Conservation (phyloP, 345 rosid species). For the Triadica sebifera region DNA sequence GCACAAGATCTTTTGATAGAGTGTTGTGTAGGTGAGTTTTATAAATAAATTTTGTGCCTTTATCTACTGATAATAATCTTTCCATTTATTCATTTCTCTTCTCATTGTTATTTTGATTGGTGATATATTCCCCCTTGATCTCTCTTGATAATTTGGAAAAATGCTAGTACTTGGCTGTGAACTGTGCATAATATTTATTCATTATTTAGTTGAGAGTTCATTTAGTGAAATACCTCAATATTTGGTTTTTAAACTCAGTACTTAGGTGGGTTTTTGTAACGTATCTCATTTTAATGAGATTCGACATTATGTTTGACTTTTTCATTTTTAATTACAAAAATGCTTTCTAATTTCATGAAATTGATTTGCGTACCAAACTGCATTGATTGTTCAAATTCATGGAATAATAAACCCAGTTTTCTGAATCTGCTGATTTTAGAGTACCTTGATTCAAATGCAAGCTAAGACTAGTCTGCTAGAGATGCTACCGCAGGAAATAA, state of each 20-base stretch:
- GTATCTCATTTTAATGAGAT: neutral
- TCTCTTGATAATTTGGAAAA: neutral
- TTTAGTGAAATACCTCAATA: neutral
- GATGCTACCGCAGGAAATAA: neutral
- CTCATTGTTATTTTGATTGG: neutral
- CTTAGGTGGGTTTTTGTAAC: neutral
- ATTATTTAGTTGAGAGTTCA: neutral
- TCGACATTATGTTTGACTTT: neutral
- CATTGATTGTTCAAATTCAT: neutral
- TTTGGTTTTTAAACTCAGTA: neutral
- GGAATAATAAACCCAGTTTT: neutral
- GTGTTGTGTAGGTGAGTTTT: constrained; percentile 90
- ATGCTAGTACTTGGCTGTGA: neutral
- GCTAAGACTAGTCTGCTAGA: neutral
- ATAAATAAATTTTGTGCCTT: neutral
- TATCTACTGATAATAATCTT: neutral
- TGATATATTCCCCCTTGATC: neutral
- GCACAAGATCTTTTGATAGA: constrained; percentile 98
- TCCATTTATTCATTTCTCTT: neutral
- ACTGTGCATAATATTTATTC: neutral
- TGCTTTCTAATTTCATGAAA: neutral
- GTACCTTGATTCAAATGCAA: neutral
- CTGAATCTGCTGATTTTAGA: neutral
- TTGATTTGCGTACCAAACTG: neutral
- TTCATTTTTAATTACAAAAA: neutral